Evolutionary conservation across 2,329 filamentous ascomycete genomes (phyloP).

Genomic region (Didymella keratinophila): DNA sequence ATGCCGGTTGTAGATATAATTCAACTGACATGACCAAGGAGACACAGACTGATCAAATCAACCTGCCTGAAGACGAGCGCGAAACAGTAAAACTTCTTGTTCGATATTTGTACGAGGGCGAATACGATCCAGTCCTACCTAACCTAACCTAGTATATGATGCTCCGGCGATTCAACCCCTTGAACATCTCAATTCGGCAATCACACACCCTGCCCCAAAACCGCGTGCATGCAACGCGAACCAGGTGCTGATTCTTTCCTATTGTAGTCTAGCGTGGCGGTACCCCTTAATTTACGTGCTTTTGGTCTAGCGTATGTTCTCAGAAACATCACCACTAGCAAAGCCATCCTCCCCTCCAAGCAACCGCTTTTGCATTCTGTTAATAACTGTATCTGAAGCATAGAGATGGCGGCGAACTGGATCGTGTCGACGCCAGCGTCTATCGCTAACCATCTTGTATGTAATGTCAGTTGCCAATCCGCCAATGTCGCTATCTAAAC

Average conservation of each 20-base stretch:
- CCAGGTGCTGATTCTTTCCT: constrained; percentile 6
- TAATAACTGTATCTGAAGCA: background rate
- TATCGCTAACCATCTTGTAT: background rate
- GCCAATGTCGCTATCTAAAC: background rate
- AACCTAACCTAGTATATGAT: too few species aligned
- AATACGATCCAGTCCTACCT: too few species aligned
- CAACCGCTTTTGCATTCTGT: constrained; percentile 1
- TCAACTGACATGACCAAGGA: too few species aligned
- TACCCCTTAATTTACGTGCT: constrained; percentile 2
- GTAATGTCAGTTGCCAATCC: background rate
- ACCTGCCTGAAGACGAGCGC: too few species aligned
- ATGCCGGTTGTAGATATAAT: too few species aligned
- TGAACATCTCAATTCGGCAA: too few species aligned
- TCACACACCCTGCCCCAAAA: background rate
- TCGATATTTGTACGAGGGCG: too few species aligned
- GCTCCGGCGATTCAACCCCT: too few species aligned
- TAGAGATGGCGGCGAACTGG: constrained; percentile 12
- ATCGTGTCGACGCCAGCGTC: constrained; percentile 6
- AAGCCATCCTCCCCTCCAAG: too few species aligned
- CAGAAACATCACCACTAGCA: too few species aligned
- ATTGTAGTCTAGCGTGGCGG: constrained; percentile 1
- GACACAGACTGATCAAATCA: too few species aligned
- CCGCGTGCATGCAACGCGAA: constrained; percentile 4
- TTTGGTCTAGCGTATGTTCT: constrained; percentile 8
- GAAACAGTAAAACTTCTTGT: too few species aligned